Evolutionary conservation across 2,329 filamentous ascomycete genomes (phyloP).

Genomic region (Aspergillus transmontanensis): DNA sequence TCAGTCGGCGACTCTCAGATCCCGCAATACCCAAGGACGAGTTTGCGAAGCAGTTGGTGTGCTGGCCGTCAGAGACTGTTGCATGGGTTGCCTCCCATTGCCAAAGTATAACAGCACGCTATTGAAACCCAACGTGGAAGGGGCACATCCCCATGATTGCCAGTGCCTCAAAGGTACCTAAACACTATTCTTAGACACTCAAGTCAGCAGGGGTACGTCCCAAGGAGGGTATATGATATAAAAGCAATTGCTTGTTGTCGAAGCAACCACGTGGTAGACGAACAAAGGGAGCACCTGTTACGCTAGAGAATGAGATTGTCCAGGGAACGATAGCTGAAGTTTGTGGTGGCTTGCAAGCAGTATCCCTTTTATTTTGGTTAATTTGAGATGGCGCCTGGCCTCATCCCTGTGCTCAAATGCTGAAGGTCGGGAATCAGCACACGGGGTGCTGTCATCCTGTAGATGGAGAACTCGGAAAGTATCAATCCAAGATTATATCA

Average conservation of each 20-base stretch:
- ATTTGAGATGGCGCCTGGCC: not conserved
- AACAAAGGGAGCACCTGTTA: not conserved
- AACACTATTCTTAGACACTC: not conserved
- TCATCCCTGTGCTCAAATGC: not conserved
- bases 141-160: not conserved
- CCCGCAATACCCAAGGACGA: not conserved
- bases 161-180: not conserved
- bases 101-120: not conserved
- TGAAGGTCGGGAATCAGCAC: not conserved
- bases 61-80: not conserved
- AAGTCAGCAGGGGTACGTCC: not conserved
- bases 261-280: not conserved
- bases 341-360: not conserved
- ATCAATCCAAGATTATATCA: not conserved
- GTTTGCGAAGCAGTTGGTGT: not conserved
- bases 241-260: not conserved
- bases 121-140: not conserved
- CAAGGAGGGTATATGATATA: not conserved
- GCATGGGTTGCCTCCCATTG: not conserved
- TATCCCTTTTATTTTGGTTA: not conserved
- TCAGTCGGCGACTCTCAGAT: not conserved
- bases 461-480: not conserved
- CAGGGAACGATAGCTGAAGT: not conserved
- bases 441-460: not conserved
- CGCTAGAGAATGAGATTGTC: not conserved